phyloP scores from a whole-genome alignment of 768 basidiomycete genomes.

The Mycena leptocephala region DNA sequence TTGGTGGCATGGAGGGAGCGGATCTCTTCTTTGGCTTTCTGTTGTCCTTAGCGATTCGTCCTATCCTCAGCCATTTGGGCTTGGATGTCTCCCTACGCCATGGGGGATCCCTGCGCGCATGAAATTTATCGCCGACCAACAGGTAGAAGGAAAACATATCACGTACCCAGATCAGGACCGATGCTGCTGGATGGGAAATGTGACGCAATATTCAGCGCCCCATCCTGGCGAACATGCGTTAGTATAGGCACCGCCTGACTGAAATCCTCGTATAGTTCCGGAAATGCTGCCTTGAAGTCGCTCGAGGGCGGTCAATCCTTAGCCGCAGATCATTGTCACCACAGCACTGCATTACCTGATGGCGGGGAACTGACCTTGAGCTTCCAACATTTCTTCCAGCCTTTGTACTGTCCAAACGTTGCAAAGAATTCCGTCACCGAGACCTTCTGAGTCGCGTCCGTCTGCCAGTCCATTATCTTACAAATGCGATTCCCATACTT shows the following conservation, averaged over 20 bases:
- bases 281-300: constrained; percentile 89
- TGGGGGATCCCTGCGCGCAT: too few species aligned
- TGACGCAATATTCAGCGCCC: constrained; percentile 89
- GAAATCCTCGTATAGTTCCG: constrained; percentile 91
- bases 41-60: too few species aligned
- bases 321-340: neutral
- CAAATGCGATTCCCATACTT: constrained; percentile 77
- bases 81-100: too few species aligned
- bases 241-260: constrained; percentile 88
- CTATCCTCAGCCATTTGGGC: too few species aligned
- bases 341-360: neutral
- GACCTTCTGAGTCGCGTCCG: constrained; percentile 72
- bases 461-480: constrained; percentile 88
- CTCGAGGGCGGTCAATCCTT: constrained; percentile 95
- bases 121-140: too few species aligned
- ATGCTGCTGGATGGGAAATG: constrained; percentile 89
- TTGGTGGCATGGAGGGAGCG: too few species aligned
- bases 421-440: constrained; percentile 87
- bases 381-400: constrained; percentile 75
- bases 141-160: too few species aligned
- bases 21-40: too few species aligned
- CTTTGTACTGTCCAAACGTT: constrained; percentile 80
- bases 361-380: constrained; percentile 74
- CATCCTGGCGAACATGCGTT: constrained; percentile 92
- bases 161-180: constrained; percentile 89